Evolutionary conservation across 2,329 filamentous ascomycete species (phyloP).

Genomic region (Penicillium aurantiogriseum): DNA sequence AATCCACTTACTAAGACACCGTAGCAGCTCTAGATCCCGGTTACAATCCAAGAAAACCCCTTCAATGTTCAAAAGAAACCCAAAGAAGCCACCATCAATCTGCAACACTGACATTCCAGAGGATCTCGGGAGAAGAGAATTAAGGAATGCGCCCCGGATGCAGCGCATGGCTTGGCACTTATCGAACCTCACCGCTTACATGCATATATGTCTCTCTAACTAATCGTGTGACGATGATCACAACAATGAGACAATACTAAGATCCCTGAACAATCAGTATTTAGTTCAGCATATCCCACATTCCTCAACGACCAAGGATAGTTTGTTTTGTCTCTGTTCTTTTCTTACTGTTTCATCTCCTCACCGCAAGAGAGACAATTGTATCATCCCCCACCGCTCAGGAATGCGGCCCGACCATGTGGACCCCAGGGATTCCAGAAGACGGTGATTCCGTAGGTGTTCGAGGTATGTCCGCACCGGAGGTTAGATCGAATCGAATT

Average conservation of each 20-base stretch:
- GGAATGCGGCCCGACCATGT: slow-evolving; percentile 11
- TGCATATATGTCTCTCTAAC: background rate
- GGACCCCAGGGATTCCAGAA: slow-evolving; percentile 11
- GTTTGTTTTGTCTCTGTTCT: slow-evolving; percentile 2
- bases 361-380: slow-evolving; percentile 10
- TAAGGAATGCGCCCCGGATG: slow-evolving; percentile 9
- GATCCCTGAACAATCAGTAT: background rate
- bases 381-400: slow-evolving; percentile 6
- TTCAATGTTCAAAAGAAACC: background rate
- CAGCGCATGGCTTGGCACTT: slow-evolving; percentile 7
- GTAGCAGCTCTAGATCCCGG: background rate
- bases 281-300: slow-evolving; percentile 4
- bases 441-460: background rate
- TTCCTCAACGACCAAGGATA: slow-evolving; percentile 2
- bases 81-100: background rate
- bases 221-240: background rate
- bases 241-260: background rate
- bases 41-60: background rate
- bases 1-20: background rate
- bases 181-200: slow-evolving; percentile 6
- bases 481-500: background rate
- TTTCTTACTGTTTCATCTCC: slow-evolving; percentile 8
- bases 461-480: slow-evolving; percentile 2
- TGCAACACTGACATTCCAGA: slow-evolving; percentile 9
- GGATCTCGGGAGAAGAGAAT: slow-evolving; percentile 1